Evolutionary conservation across 1,284 basidiomycete species (phyloP).

Genomic region (Meripilus lineatus): DNA sequence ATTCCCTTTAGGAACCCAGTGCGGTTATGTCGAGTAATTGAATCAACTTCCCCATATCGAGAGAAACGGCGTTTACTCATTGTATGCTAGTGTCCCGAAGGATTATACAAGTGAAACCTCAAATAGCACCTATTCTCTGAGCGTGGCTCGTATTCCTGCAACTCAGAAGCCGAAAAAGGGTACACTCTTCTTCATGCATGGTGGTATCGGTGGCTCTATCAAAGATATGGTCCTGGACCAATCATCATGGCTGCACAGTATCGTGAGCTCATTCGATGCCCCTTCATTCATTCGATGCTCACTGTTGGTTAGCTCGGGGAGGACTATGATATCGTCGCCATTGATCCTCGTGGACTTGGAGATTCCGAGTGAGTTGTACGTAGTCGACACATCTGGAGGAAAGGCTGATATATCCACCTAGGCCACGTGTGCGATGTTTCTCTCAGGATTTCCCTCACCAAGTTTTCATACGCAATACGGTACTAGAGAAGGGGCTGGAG

Average conservation of each 20-base stretch:
- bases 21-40: background rate
- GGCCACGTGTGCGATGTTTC: constrained; percentile 4
- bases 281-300: background rate
- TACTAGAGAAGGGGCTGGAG: constrained; percentile 4
- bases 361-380: constrained; percentile 2
- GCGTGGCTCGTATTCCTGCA: constrained; percentile 19
- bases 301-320: constrained; percentile 20
- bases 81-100: constrained; percentile 17
- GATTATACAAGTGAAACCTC: constrained; percentile 22
- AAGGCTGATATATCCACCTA: background rate
- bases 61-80: background rate
- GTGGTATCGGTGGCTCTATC: constrained; percentile 19
- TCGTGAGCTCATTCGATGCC: constrained; percentile 11
- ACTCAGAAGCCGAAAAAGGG: constrained; percentile 16
- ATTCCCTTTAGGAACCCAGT: too few species aligned
- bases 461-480: constrained; percentile 3
- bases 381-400: background rate
- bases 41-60: background rate
- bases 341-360: constrained; percentile 40
- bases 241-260: constrained; percentile 11
- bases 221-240: constrained; percentile 12
- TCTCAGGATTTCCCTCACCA: background rate
- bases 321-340: constrained; percentile 37
- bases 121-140: constrained; percentile 20
- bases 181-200: constrained; percentile 21